Conservation (phyloP, 257 asterid genomes). For the Penstemon barbatus region DNA sequence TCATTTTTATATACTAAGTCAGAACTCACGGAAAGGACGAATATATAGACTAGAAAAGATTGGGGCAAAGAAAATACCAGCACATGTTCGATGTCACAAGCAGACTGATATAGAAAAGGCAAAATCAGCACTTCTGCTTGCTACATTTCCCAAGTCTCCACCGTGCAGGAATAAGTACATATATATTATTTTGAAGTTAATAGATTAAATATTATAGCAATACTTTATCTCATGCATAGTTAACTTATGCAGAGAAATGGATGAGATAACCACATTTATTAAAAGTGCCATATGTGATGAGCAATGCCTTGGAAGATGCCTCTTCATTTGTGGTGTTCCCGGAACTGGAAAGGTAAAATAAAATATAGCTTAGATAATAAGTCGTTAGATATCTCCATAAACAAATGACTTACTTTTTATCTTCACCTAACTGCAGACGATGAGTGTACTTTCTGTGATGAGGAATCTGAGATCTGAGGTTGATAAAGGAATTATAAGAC, state of each 20-base stretch:
- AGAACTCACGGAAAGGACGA: conserved; percentile 81
- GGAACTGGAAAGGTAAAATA: conserved; percentile 93
- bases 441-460: conserved; percentile 89
- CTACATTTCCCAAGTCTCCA: conserved; percentile 82
- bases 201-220: neutral
- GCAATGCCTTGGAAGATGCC: conserved; percentile 92
- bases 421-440: conserved; percentile 64
- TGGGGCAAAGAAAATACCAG: conserved; percentile 89
- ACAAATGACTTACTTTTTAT: conserved; percentile 29
- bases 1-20: conserved; percentile 25
- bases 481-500: conserved; percentile 73
- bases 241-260: conserved; percentile 69
- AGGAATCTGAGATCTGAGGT: conserved; percentile 78
- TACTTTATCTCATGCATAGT: conserved; percentile 25
- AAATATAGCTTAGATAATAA: neutral
- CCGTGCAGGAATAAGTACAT: conserved; percentile 90
- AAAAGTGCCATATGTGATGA: conserved; percentile 90
- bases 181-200: neutral
- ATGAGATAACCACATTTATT: conserved; percentile 76
- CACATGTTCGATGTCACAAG: conserved; percentile 77
- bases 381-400: too few species aligned
- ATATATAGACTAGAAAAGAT: conserved; percentile 81
- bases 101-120: conserved; percentile 90
- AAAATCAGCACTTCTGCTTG: conserved; percentile 82
- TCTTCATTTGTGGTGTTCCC: conserved; percentile 96